Evolutionary conservation across 2,329 filamentous ascomycete species (phyloP), one percentile per base, ranked within the genome.

Genomic region (Conoideocrella luteorostrata): DNA sequence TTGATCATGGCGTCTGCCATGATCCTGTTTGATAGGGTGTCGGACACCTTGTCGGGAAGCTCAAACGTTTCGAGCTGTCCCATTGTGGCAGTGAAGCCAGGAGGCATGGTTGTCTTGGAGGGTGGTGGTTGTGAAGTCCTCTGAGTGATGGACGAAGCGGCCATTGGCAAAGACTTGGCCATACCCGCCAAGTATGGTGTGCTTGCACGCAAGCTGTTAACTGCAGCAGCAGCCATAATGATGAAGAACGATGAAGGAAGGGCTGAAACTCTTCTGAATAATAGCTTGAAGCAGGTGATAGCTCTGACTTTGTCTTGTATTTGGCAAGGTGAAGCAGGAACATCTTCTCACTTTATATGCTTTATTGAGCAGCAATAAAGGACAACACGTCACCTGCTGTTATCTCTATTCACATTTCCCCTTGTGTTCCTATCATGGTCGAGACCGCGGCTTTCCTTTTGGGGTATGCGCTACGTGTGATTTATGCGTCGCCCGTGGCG

Each of bases 1-100:
- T 58, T 48, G 21, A 74, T 55, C 33, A 74, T 60, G 32, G 62
- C 61, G 30, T 59, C 57, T 4, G 66, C 70, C 43, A 72, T 56
- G 4, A 56, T 56, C 29, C 49, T 47, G 47, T 72, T 63, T 6
- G 51, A 54, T 2, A 49, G 41, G 7, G 55, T 61, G 1, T 63
- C 62, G 1, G 58, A 63, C 9, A 72, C 57, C 6, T 47, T 53
- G 1, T 58, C 50, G 3, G 69, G 69, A 2, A 74, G 53, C n/a
- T 52, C 49, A 42, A 72, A 72, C 2, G 68, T 71, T 44, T 68
- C 56, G 6, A 72, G 58, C 3, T 56, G 45, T 11, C 52, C 56
- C 22, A 57, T 41, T 2, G 33, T 41, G 24, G 56, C 57, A 7
- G 24, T 43, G 41, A 53, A 57, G 3, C 57, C 59, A 6, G 58